Conservation (phyloP, 108 stramenopile genomes). For the Tribonema minus region DNA sequence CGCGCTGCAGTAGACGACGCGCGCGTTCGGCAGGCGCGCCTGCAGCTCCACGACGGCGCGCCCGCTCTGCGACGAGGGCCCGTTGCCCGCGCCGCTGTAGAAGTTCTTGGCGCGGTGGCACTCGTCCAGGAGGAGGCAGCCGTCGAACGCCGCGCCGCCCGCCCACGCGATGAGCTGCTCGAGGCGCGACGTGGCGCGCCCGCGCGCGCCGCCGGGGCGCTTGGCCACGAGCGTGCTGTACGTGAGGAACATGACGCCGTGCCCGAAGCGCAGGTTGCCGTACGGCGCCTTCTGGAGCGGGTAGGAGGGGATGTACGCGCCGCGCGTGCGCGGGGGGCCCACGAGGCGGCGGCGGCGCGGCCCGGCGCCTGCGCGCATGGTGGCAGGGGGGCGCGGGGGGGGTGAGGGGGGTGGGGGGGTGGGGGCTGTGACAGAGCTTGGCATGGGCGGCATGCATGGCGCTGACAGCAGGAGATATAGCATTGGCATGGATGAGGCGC, state of each 20-base stretch:
- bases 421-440: too few relatives aligned
- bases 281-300: slow-evolving; percentile 38
- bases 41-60: slow-evolving; percentile 65
- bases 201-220: too few relatives aligned
- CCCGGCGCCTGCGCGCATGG: not conserved
- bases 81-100: slow-evolving; percentile 44
- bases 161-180: slow-evolving; percentile 69
- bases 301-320: slow-evolving; percentile 17
- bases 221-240: slow-evolving; percentile 36
- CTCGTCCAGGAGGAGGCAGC: slow-evolving; percentile 71
- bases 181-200: slow-evolving; percentile 40
- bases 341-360: too few relatives aligned
- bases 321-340: not conserved
- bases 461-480: too few relatives aligned
- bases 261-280: slow-evolving; percentile 8
- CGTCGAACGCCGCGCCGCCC: slow-evolving; percentile 60
- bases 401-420: too few relatives aligned
- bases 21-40: slow-evolving; percentile 65
- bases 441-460: too few relatives aligned
- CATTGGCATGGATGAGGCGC: too few relatives aligned
- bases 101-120: slow-evolving; percentile 77
- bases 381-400: too few relatives aligned
- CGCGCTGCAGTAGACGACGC: slow-evolving; percentile 71
- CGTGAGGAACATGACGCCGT: slow-evolving; percentile 44
- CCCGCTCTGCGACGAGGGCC: slow-evolving; percentile 61